Base-by-base conservation (phyloP, 306 rosid species). In the Parietaria judaica region DNA sequence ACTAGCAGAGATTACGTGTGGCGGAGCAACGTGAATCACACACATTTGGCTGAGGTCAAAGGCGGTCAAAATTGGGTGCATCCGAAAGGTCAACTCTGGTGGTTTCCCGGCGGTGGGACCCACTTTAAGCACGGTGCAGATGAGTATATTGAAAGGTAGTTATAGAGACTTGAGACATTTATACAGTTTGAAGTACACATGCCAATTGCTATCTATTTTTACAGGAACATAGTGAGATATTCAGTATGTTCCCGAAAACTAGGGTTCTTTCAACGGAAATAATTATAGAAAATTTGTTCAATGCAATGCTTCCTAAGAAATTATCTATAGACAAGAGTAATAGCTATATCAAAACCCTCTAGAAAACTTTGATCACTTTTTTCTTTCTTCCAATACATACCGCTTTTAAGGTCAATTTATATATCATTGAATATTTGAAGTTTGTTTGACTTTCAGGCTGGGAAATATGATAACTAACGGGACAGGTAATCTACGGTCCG, bases 11-110 rank as follows among this genome's bases (percentile, higher is more conserved):
- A 92, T 73, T 92, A 75, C 66, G 95, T 92, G 76, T 88, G 99
- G 96, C 85, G 85, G 65, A 86, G 96, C 78, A 86, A 92, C 69
- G 90, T 86, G 66, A 92, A 92, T 78, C 96, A 88, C 64, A 84
- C 95, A 6, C 94, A 63, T 77, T 90, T 92, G 51, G 96, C 99
- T 11, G 76, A 88, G 62, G 99, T 88, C 70, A 92, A 88, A 69
- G 96, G 99, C 57, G 99, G 99, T 44, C 99, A 92, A 77, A 92
- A 92, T 74, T 92, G 96, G 96, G 95, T 92, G 66, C 99, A 92
- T 69, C 82, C 72, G 60, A 84, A 78, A 86, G 83, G 79, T 72
- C 76, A 76, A 57, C 83, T 88, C 11, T 84, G 99, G 96, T 88
- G 95, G 96, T 92, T 92, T 80, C 98, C 98, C 1, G 98, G 98